Evolutionary conservation across 169 alveolate species (phyloP).

Genomic region (Babesia ovata): DNA sequence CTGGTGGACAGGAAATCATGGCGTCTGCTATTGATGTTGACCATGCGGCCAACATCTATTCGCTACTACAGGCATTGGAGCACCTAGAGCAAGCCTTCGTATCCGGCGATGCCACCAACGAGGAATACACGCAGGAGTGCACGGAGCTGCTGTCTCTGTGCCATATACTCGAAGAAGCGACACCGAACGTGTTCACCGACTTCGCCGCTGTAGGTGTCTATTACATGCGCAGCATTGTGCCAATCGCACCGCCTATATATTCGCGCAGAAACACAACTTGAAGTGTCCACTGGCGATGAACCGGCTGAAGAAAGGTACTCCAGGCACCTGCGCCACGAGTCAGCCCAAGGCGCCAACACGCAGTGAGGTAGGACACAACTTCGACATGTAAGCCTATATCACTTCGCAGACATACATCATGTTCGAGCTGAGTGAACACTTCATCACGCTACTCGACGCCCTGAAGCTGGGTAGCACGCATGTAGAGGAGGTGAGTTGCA

Average conservation of each 20-base stretch:
- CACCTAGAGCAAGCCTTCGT: constrained; percentile 53
- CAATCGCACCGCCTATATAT: neutral
- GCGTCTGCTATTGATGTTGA: constrained; percentile 6
- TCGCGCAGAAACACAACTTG: constrained; percentile 29
- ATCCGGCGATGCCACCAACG: constrained; percentile 20
- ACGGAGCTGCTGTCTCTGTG: constrained; percentile 22
- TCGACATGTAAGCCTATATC: neutral
- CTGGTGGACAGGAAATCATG: no score
- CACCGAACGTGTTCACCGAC: constrained; percentile 18
- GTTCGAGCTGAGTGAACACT: constrained; percentile 65
- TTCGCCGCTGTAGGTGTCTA: constrained; percentile 38
- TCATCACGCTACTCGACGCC: constrained; percentile 65
- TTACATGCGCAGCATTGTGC: neutral
- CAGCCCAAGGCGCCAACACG: neutral
- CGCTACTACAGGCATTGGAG: constrained; percentile 57
- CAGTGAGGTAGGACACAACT: constrained; percentile 9
- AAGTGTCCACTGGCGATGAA: constrained; percentile 53
- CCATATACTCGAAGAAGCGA: constrained; percentile 42
- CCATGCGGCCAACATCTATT: constrained; percentile 47
- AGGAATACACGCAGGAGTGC: constrained; percentile 55
- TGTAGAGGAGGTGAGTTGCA: constrained; percentile 40
- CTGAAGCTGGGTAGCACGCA: constrained; percentile 46
- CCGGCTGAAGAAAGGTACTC: constrained; percentile 44
- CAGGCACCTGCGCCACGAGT: constrained; percentile 2
- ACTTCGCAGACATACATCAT: constrained; percentile 26